Conservation (phyloP, 306 rosid genomes). For the Ormosia semicastrata region DNA sequence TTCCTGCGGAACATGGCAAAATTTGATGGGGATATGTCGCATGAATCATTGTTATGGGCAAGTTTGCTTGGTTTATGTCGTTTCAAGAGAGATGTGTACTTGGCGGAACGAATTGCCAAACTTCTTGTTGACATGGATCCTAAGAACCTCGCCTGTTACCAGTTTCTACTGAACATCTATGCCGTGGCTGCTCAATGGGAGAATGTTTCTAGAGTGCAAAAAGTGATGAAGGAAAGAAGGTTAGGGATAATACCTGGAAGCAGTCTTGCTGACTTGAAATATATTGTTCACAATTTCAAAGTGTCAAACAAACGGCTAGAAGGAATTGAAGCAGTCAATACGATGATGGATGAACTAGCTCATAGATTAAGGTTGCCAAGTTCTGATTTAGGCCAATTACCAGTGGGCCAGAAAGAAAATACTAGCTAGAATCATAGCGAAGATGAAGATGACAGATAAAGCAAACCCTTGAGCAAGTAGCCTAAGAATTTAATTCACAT, state of each 20-base stretch:
- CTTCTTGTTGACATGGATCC: constrained; percentile 61
- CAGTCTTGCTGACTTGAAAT: constrained; percentile 65
- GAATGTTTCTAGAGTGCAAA: constrained; percentile 56
- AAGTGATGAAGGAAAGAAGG: constrained; percentile 47
- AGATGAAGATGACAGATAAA: constrained; percentile 21
- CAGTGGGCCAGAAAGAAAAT: neutral
- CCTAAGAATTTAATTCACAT: neutral
- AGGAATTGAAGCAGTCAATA: constrained; percentile 34
- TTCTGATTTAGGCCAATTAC: constrained; percentile 2
- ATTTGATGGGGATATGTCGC: constrained; percentile 33
- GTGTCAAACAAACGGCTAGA: constrained; percentile 35
- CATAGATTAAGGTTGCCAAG: constrained; percentile 29
- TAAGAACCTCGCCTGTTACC: constrained; percentile 49
- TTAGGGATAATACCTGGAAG: constrained; percentile 55
- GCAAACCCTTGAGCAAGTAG: constrained; percentile 4
- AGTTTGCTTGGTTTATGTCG: constrained; percentile 55
- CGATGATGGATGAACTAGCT: constrained; percentile 38
- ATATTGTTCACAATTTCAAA: constrained; percentile 58
- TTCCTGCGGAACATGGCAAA: constrained; percentile 43
- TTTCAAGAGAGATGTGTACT: constrained; percentile 52
- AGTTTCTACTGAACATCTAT: constrained; percentile 60
- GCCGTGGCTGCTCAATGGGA: constrained; percentile 73
- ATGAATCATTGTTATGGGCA: constrained; percentile 53
- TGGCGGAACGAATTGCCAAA: constrained; percentile 58
- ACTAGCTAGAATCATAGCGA: neutral